Base-by-base conservation (phyloP, 176 grass and related monocot species). In the Zoysia japonica region DNA sequence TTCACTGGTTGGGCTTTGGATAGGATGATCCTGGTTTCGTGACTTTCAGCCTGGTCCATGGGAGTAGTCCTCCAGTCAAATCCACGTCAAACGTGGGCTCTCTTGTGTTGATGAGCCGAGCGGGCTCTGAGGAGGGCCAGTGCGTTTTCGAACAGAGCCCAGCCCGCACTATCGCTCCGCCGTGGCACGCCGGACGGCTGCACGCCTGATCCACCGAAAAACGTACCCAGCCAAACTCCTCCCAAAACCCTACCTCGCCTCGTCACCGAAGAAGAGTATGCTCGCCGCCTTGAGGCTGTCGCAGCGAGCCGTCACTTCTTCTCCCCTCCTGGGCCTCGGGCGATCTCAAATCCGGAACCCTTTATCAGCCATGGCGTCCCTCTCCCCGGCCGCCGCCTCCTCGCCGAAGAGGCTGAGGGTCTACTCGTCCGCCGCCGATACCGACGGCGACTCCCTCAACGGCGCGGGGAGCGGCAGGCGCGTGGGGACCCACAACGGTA, bases 401-500 rank as follows among this genome's bases (percentile, higher is more conserved):
- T 86, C 89, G 20, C 74, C 89, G 15, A 94, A 91, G 87, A 91
- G 86, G 28, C 70, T 89, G 45, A 80, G 84, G 66, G 71, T 90
- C 59, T 86, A 67, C 70, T 73, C 85, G 43, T 67, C 82, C 9
- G 41, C 69, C 64, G 51, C 59, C 44, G 60, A 37, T 75, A 67
- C 42, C 80, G 76, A 61, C 55, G 69, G 69, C 74, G 50, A 35
- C 78, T 89, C 78, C 61, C 77, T 72, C 3, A 83, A 78, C 49
- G 83, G 82, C 42, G 80, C 83, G 14, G 79, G 64, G 16, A 84
- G 51, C 71, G 86, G 82, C 67, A 85, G 77, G 88, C 85, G 96
- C 80, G 90, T 99, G 61, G 96, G 96, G 3, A 99, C 92, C 41
- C 96, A 99, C 90, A 94, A 95, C 66, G 96, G 96, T 42, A 94